These are phyloP conservation scores for Ottelia alismoides DNA, from an alignment of 106 monocot genomes.

Conservation along the genomic window DNA sequence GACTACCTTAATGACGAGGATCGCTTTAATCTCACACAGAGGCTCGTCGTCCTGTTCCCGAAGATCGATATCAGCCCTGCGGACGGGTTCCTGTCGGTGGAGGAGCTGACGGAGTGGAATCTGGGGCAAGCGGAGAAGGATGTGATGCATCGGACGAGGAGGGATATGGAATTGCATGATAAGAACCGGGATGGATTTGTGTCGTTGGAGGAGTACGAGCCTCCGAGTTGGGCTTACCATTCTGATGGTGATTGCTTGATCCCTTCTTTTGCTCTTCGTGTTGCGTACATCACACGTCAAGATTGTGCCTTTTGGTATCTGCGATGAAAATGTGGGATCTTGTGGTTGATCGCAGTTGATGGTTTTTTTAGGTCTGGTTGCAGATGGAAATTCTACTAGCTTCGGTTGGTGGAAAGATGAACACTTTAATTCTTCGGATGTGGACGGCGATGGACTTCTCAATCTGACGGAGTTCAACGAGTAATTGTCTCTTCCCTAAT, in stretches of 20 bases:
- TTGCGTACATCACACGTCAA: too few relatives aligned
- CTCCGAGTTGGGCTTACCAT: slow-evolving; percentile 33
- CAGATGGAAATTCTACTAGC: slow-evolving; percentile 16
- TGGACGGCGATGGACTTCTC: slow-evolving; percentile 70
- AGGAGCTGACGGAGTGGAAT: slow-evolving; percentile 81
- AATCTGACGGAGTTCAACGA: slow-evolving; percentile 91
- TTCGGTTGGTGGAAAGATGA: slow-evolving; percentile 80
- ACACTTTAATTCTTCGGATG: slow-evolving; percentile 90
- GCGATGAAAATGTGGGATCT: too few relatives aligned
- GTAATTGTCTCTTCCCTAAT: slow-evolving; percentile 19
- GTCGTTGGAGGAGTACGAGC: slow-evolving; percentile 62
- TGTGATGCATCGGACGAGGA: slow-evolving; percentile 48
- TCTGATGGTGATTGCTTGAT: slow-evolving; percentile 9
- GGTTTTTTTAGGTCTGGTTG: not conserved
- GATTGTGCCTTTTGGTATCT: too few relatives aligned
- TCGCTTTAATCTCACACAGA: slow-evolving; percentile 61
- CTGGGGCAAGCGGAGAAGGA: slow-evolving; percentile 42
- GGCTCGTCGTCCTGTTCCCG: slow-evolving; percentile 61
- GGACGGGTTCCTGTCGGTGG: slow-evolving; percentile 44
- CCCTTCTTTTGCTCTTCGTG: too few relatives aligned
- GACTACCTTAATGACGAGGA: slow-evolving; percentile 86
- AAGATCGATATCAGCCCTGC: slow-evolving; percentile 47
- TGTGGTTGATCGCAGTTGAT: not conserved
- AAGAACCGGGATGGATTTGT: slow-evolving; percentile 72
- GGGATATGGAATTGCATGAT: slow-evolving; percentile 80